Conservation (phyloP, 257 asterid genomes). For the Nicotiana paniculata region DNA sequence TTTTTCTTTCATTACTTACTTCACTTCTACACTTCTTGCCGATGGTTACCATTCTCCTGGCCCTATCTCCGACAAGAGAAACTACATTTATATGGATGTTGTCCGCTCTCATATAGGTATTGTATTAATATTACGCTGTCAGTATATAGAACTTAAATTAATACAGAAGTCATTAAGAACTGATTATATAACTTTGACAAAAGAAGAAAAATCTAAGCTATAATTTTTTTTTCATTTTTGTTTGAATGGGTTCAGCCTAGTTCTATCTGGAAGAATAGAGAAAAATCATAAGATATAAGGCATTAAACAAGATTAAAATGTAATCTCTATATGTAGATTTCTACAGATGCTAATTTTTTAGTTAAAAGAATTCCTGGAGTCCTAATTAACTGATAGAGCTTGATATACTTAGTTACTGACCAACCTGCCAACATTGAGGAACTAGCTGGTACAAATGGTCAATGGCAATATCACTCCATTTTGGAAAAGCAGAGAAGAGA, state of each 20-base stretch:
- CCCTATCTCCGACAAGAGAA: slow-evolving; percentile 21
- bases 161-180: background rate
- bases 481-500: too few species aligned
- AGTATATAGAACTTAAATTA: background rate
- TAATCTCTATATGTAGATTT: background rate
- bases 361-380: background rate
- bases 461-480: too few species aligned
- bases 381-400: background rate
- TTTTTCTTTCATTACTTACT: slow-evolving; percentile 58
- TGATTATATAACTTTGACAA: too few species aligned
- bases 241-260: background rate
- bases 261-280: background rate
- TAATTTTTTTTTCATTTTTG: background rate
- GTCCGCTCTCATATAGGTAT: slow-evolving; percentile 75
- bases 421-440: too few species aligned
- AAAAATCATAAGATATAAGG: background rate
- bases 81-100: slow-evolving; percentile 59
- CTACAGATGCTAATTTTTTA: background rate
- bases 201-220: too few species aligned
- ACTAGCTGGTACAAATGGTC: too few species aligned
- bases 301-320: background rate
- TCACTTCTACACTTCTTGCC: slow-evolving; percentile 70
- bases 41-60: slow-evolving; percentile 74
- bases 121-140: background rate
- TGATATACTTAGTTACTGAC: background rate